These are phyloP conservation scores for Fistulinella prunicolor DNA, from an alignment of 768 basidiomycete species.

Conservation along the genomic window DNA sequence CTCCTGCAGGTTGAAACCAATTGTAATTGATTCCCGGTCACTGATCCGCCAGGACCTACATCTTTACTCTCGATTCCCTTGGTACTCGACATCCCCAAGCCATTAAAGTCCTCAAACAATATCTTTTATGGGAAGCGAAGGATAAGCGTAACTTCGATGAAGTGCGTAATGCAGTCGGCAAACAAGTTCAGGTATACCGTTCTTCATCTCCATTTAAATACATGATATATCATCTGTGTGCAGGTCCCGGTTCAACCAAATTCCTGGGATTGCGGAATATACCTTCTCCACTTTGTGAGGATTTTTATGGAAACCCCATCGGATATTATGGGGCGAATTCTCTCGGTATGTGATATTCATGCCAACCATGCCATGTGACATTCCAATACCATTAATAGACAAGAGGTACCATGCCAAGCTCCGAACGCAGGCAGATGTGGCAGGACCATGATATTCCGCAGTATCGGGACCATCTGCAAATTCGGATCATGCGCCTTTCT, in stretches of 20 bases:
- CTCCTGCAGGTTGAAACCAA: background rate
- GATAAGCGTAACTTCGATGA: constrained; percentile 56
- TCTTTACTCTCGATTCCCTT: constrained; percentile 91
- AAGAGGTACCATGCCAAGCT: constrained; percentile 32
- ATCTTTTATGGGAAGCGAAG: constrained; percentile 73
- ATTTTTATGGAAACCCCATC: constrained; percentile 68
- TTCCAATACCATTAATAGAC: constrained; percentile 20
- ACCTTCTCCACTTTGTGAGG: constrained; percentile 82
- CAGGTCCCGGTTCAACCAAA: constrained; percentile 90
- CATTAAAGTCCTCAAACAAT: constrained; percentile 55
- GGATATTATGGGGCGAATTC: constrained; percentile 48
- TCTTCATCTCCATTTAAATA: background rate
- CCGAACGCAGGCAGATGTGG: constrained; percentile 51
- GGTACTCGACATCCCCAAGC: constrained; percentile 69
- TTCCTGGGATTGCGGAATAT: constrained; percentile 90
- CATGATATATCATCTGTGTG: background rate
- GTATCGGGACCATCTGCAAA: constrained; percentile 45
- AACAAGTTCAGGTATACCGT: constrained; percentile 49
- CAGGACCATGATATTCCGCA: constrained; percentile 42
- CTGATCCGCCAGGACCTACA: constrained; percentile 56
- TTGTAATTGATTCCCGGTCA: background rate
- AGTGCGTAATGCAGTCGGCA: constrained; percentile 41
- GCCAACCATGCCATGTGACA: background rate
- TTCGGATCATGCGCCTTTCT: constrained; percentile 48
- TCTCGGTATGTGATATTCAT: constrained; percentile 22